Conservation (phyloP, 1,139 yeast genomes). For the Suhomyces anneliseae region DNA sequence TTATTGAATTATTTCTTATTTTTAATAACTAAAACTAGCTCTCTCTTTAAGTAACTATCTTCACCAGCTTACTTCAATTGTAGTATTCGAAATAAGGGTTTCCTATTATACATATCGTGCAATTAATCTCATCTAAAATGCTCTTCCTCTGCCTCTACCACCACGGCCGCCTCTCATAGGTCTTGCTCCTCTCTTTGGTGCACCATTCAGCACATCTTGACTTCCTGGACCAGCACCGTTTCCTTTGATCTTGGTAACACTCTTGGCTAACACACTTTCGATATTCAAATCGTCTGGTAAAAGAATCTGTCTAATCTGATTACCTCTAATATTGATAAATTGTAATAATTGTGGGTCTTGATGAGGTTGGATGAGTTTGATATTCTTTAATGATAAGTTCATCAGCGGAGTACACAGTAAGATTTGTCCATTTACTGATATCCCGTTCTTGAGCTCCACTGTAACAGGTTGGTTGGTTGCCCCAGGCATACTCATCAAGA, state of each 20-base stretch:
- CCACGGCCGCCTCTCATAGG: conserved; percentile 19
- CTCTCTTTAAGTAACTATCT: no score
- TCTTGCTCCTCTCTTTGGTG: conserved; percentile 16
- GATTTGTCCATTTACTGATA: conserved; percentile 47
- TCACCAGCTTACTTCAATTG: no score
- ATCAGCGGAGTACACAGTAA: conserved; percentile 86
- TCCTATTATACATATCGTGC: background rate
- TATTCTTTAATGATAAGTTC: conserved; percentile 85
- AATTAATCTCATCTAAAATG: conserved; percentile 3
- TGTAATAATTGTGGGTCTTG: conserved; percentile 75
- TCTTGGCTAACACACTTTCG: conserved; percentile 63
- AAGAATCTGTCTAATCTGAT: conserved; percentile 79
- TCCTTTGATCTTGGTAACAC: conserved; percentile 39
- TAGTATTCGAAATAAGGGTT: background rate
- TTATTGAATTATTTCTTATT: background rate
- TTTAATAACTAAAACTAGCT: no score
- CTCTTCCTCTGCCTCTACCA: conserved; percentile 20
- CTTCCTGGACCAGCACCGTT: conserved; percentile 44
- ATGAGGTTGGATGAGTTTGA: conserved; percentile 70
- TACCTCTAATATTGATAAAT: conserved; percentile 85
- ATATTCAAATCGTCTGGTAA: conserved; percentile 87
- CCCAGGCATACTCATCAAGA: conserved; percentile 74
- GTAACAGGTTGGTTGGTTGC: conserved; percentile 82
- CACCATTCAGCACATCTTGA: conserved; percentile 14
- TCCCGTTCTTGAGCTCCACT: conserved; percentile 88